Evolutionary conservation across 2,329 filamentous ascomycete species (phyloP), one percentile per base, ranked within the genome.

Genomic region (Apiospora koreana): DNA sequence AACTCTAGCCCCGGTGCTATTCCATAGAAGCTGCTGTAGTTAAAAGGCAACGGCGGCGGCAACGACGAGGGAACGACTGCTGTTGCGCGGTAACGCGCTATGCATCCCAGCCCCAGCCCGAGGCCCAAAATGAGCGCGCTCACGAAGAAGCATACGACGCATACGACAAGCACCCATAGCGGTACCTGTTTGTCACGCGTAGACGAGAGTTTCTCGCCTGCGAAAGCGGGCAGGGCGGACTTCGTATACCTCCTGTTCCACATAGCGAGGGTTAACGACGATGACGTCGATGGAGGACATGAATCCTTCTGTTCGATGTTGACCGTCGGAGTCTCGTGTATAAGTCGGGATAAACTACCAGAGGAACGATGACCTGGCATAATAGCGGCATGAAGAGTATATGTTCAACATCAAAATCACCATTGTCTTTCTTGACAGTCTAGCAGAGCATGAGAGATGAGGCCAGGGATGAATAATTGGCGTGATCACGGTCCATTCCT

Each of bases 351-450:
- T n/a, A 71, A 65, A 70, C 74, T 76, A 69, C 72, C 72, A 50
- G 75, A 75, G 64, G 74, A 75, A 54, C 71, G 71, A 68, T 71
- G 75, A 45, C 70, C 72, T 68, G 65, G 70, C 75, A 79, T 77
- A 58, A 79, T 77, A 58, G 18, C 72, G 70, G 14, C 31, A n/a
- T 21, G 31, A n/a, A 31, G 31, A 38, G 41, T 16, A 38, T 31
- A 62, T 62, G 31, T 35, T n/a, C 9, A 23, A n/a, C 31, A n/a
- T n/a, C 31, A 14, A n/a, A 38, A 38, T 38, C 18, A 31, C 28
- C 31, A 38, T 62, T 16, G 41, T 43, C 9, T 43, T 43, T 43
- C 54, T n/a, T 38, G 31, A 14, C 54, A 38, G 54, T 38, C 54
- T 38, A 38, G 21, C 54, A n/a, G n/a, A 38, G 31, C 31, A 62